Evolutionary conservation across 2,329 filamentous ascomycete species (phyloP), one percentile per base, ranked within the genome.

Genomic region (Cryphonectria parasitica): DNA sequence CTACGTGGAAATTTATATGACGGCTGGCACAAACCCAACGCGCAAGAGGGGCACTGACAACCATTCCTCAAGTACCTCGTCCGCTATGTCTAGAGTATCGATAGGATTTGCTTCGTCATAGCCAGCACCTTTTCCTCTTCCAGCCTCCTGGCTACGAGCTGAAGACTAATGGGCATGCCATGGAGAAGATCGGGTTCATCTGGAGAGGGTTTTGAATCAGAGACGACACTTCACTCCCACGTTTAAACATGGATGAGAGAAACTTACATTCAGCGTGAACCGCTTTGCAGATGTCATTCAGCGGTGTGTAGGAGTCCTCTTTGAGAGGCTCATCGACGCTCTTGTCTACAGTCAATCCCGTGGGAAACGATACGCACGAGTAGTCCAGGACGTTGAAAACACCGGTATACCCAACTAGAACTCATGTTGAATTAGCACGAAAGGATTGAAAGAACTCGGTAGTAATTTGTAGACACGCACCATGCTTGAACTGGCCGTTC

Each of bases 321-420:
- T 74, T 77, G 0, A 77, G 67, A 3, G 75, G 68, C 19, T 73
- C 67, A 64, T 86, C 84, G 10, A 83, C 64, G 1, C 74, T 72
- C 69, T 81, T 79, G 68, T 86, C 82, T 0, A 81, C 84, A 0
- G 39, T 73, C 17, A 84, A 15, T 0, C 83, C 82, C 0, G 83
- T 83, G 0, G 84, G 81, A 70, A 86, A 86, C 0, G 84, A 85
- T 0, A 86, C 77, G 67, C 79, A 80, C 0, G 84, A 78, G 69
- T 86, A 85, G 74, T 86, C 84, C 1, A 86, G 74, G 0, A 86
- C 79, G 63, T 86, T 86, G 74, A 78, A 86, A 0, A 86, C 83
- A 3, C 84, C 84, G 0, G 84, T 86, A 69, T 86, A 86, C 2
- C 80, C 84, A 65, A 86, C 84, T 68, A 7, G 1, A 31, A 22